A percentile compares a stretch with the other conserved stretches of the same genome.
phyloP scores from a whole-genome alignment of 139 green algal species.

The Coccomyxa sp. region DNA sequence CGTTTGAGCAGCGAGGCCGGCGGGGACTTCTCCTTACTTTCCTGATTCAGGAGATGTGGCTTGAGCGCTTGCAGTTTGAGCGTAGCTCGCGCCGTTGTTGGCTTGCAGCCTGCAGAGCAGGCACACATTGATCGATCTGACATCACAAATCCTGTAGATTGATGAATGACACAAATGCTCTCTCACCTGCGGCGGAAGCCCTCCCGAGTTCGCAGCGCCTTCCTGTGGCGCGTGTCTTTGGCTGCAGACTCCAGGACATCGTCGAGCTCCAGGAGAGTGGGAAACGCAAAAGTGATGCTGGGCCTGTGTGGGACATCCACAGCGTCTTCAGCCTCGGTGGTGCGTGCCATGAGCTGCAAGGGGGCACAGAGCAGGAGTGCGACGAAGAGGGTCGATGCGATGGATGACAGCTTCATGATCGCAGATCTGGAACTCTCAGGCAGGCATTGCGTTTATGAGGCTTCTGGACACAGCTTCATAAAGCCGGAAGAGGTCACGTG shows the following conservation, averaged over 20 bases:
- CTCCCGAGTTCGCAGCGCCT: neutral
- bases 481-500: neutral
- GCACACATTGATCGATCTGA: neutral
- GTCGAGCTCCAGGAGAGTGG: neutral
- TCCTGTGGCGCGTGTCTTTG: neutral
- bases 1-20: neutral
- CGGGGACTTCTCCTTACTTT: neutral
- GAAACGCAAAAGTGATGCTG: neutral
- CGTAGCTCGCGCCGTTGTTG: neutral
- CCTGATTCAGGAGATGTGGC: neutral
- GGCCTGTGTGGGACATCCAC: neutral
- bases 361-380: neutral
- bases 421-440: neutral
- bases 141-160: neutral
- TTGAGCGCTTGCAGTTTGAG: neutral
- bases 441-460: neutral
- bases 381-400: neutral
- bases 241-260: neutral
- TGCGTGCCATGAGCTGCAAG: neutral
- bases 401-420: neutral
- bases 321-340: neutral
- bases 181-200: neutral
- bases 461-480: neutral
- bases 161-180: neutral
- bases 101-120: neutral